phyloP scores from a whole-genome alignment of 345 rosid species.

The Acer yangbiense region DNA sequence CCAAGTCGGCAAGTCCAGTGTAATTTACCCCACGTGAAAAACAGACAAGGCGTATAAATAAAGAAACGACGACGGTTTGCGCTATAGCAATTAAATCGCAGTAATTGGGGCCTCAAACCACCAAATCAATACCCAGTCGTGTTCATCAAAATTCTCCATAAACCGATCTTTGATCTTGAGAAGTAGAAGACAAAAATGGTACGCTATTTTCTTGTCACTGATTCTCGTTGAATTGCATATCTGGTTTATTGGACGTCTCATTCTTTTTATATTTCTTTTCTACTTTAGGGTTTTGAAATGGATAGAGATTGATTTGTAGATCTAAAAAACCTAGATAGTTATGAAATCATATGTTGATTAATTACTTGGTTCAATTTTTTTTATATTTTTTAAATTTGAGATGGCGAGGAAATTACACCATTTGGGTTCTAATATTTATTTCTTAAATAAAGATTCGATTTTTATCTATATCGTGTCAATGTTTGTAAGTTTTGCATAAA shows the following conservation, averaged over 20 bases:
- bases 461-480: background rate
- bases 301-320: background rate
- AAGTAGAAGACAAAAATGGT: constrained; percentile 15
- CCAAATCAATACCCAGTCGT: background rate
- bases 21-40: no score
- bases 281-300: background rate
- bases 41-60: background rate
- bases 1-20: no score
- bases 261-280: background rate
- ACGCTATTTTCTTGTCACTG: background rate
- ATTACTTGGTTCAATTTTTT: background rate
- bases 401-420: background rate
- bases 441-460: no score
- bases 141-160: background rate
- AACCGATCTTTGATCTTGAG: background rate
- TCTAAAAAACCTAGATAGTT: background rate
- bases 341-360: background rate
- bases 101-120: background rate
- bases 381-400: background rate
- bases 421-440: background rate
- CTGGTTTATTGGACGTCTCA: background rate
- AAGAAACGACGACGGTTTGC: background rate
- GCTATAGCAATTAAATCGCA: background rate
- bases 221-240: background rate
- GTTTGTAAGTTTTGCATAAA: background rate